These are phyloP conservation scores for Ulvella scutata DNA, from an alignment of 139 green algal species.

Conservation along the genomic window DNA sequence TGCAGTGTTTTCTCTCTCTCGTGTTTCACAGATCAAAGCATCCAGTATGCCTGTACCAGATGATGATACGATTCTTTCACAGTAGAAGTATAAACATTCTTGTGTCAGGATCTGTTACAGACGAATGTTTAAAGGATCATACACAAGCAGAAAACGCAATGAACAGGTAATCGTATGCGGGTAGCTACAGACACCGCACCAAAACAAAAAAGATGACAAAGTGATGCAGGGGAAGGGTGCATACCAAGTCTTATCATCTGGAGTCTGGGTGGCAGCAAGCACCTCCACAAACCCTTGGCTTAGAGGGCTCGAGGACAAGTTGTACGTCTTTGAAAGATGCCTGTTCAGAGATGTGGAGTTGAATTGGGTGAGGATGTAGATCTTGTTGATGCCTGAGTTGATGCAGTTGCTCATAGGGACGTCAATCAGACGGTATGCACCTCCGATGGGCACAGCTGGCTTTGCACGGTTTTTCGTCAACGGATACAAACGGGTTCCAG, in stretches of 20 bases:
- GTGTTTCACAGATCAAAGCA: no score
- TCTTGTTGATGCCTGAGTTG: constrained; percentile 91
- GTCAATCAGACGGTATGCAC: constrained; percentile 96
- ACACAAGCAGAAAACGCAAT: no score
- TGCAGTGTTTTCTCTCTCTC: no score
- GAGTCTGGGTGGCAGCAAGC: constrained; percentile 79
- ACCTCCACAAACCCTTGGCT: constrained; percentile 89
- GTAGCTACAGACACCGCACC: background rate
- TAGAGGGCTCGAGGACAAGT: constrained; percentile 78
- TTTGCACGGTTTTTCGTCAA: constrained; percentile 86
- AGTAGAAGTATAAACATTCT: no score
- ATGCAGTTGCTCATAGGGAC: constrained; percentile 99
- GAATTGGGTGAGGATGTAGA: constrained; percentile 95
- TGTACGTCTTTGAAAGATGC: constrained; percentile 92
- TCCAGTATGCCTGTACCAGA: no score
- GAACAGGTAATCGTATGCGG: no score
- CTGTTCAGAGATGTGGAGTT: constrained; percentile 98
- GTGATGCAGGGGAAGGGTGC: background rate
- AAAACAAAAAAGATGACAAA: background rate
- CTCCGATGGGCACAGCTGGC: constrained; percentile 94
- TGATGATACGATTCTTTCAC: constrained; percentile 62
- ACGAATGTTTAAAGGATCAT: no score
- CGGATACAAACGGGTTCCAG: constrained; percentile 79
- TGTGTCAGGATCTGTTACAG: no score
- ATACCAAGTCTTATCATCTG: constrained; percentile 69